Conservation (phyloP, 1,139 yeast species). For the Geotrichum klebahnii region DNA sequence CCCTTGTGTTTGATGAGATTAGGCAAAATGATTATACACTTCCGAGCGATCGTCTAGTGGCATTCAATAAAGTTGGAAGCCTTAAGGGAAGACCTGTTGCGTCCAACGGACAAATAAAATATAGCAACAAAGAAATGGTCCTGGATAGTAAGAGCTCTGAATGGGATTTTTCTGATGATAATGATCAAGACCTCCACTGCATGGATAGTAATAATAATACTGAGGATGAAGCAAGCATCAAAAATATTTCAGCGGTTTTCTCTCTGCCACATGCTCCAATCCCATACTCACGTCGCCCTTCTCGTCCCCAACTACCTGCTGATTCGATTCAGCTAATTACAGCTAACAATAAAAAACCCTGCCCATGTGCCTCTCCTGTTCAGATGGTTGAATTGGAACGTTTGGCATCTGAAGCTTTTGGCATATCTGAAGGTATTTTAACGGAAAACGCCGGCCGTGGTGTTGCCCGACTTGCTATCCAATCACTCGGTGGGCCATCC, state of each 20-base stretch:
- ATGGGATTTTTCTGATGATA: conserved; percentile 9
- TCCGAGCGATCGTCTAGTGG: conserved; percentile 63
- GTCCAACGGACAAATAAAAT: conserved; percentile 38
- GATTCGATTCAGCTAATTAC: conserved; percentile 11
- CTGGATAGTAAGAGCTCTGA: conserved; percentile 38
- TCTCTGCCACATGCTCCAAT: conserved; percentile 12
- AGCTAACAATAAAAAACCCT: conserved; percentile 24
- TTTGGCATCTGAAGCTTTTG: conserved; percentile 50
- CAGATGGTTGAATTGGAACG: conserved; percentile 76
- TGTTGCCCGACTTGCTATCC: conserved; percentile 55
- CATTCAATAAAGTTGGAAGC: conserved; percentile 53
- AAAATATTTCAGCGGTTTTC: conserved; percentile 10
- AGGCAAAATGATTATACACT: conserved; percentile 58
- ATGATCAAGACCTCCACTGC: conserved; percentile 34
- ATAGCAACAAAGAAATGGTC: conserved; percentile 72
- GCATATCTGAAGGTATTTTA: conserved; percentile 48
- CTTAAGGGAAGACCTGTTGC: not conserved
- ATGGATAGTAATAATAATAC: conserved; percentile 34
- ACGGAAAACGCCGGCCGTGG: conserved; percentile 71
- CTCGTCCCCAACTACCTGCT: conserved; percentile 9
- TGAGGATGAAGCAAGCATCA: conserved; percentile 35
- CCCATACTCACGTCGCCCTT: conserved; percentile 9
- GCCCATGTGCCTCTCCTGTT: conserved; percentile 70
- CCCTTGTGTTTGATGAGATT: conserved; percentile 72
- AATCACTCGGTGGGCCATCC: conserved; percentile 63